Percentiles rank a stretch among this genome's conserved stretches.
phyloP scores from a whole-genome alignment of 495 filamentous ascomycete genomes.

The Achaetomiella virescens region DNA sequence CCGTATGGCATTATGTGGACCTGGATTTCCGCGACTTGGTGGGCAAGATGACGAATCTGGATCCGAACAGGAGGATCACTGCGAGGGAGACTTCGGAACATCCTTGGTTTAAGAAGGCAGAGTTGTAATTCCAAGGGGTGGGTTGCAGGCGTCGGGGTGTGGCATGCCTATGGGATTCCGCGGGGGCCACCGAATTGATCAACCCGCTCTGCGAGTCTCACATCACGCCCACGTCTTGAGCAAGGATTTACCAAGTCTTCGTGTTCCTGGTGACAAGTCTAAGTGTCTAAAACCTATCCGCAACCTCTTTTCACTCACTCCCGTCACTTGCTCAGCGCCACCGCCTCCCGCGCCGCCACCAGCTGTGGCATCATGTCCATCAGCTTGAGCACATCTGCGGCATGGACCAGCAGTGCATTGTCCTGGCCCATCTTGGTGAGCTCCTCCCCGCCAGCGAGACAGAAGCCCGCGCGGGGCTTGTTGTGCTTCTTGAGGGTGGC shows the following conservation, averaged over 20 bases:
- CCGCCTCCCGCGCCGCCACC: conserved; percentile 11
- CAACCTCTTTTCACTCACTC: not conserved
- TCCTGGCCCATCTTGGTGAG: conserved; percentile 17
- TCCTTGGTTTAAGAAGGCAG: too few relatives aligned
- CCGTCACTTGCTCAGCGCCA: conserved; percentile 3
- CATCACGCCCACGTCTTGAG: too few relatives aligned
- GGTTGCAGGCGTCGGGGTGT: too few relatives aligned
- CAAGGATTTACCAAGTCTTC: too few relatives aligned
- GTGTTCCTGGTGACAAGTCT: not conserved
- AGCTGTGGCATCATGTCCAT: conserved; percentile 16
- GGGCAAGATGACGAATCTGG: conserved; percentile 21
- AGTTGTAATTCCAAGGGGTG: too few relatives aligned
- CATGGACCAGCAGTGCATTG: conserved; percentile 21
- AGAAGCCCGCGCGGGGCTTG: conserved; percentile 27
- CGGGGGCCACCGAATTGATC: too few relatives aligned
- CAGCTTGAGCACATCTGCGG: conserved; percentile 25
- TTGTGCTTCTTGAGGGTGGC: conserved; percentile 36
- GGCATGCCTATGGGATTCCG: too few relatives aligned
- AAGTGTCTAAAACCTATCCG: not conserved
- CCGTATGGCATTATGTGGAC: conserved; percentile 15
- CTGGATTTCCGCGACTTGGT: conserved; percentile 13
- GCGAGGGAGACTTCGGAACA: conserved; percentile 30
- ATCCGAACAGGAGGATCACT: conserved; percentile 27
- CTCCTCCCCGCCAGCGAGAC: conserved; percentile 22
- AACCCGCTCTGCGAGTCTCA: too few relatives aligned